These are phyloP conservation scores for Hirsutella rhossiliensis DNA, from an alignment of 2,329 filamentous ascomycete genomes.

Conservation along the genomic window DNA sequence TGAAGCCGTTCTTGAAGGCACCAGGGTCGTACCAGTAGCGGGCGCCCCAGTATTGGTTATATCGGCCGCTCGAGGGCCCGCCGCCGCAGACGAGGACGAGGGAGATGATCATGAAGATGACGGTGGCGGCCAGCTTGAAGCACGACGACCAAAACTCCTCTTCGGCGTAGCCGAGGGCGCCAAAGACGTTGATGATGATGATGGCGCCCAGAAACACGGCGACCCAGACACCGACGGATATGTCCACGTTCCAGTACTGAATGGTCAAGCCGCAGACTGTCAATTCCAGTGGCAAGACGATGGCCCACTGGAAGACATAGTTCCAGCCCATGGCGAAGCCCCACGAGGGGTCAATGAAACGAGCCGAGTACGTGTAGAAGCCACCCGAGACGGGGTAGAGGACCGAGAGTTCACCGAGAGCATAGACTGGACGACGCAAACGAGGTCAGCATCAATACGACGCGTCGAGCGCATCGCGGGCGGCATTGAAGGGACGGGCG, in stretches of 20 bases:
- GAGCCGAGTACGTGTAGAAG: conserved; percentile 46
- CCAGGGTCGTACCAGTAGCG: conserved; percentile 28
- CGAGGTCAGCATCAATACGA: background rate
- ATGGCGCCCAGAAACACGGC: conserved; percentile 36
- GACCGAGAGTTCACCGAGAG: conserved; percentile 45
- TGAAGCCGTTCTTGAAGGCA: conserved; percentile 54
- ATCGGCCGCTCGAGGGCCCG: conserved; percentile 30
- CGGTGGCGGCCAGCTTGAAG: conserved; percentile 40
- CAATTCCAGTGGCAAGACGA: conserved; percentile 33
- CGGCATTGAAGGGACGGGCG: background rate
- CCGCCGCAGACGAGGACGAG: conserved; percentile 43
- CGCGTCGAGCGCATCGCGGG: no score
- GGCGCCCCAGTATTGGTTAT: conserved; percentile 27
- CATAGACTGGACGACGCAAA: conserved; percentile 35
- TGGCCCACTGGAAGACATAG: conserved; percentile 34
- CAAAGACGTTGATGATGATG: conserved; percentile 36
- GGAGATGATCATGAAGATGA: conserved; percentile 33
- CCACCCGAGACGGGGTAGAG: conserved; percentile 47
- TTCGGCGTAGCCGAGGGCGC: conserved; percentile 34
- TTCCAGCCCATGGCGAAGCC: conserved; percentile 41
- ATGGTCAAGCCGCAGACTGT: conserved; percentile 38
- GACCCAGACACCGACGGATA: conserved; percentile 35
- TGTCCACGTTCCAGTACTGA: conserved; percentile 33
- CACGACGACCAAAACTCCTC: conserved; percentile 41
- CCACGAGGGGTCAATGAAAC: conserved; percentile 49